A percentile compares a stretch with the other conserved stretches of the same genome.
Conservation (phyloP, 2,329 filamentous ascomycete genomes). For the Beauveria asiatica region DNA sequence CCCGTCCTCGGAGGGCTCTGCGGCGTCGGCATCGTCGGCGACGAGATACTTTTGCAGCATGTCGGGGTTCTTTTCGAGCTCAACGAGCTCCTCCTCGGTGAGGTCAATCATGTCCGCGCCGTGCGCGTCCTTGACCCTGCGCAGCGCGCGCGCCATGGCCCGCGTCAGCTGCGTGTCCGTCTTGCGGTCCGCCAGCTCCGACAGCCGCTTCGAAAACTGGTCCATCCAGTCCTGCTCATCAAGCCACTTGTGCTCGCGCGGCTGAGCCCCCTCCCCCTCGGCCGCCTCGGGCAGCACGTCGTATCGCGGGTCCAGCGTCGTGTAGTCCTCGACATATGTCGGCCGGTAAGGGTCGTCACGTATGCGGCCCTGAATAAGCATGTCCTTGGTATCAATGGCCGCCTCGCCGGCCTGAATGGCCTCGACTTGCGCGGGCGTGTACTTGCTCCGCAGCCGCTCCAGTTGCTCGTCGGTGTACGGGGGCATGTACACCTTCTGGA, state of each 20-base stretch:
- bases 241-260: slow-evolving; percentile 50
- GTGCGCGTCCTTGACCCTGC: slow-evolving; percentile 32
- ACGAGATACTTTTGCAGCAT: slow-evolving; percentile 30
- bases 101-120: slow-evolving; percentile 39
- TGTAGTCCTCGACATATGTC: slow-evolving; percentile 76
- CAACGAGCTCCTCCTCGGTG: slow-evolving; percentile 38
- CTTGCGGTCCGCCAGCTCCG: slow-evolving; percentile 33
- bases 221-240: slow-evolving; percentile 48
- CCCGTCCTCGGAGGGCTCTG: slow-evolving; percentile 14
- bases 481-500: slow-evolving; percentile 42
- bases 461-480: slow-evolving; percentile 61
- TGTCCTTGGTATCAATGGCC: slow-evolving; percentile 64
- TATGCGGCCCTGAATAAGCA: slow-evolving; percentile 63
- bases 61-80: slow-evolving; percentile 32
- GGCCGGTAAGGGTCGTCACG: slow-evolving; percentile 65
- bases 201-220: slow-evolving; percentile 45
- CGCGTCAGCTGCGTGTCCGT: slow-evolving; percentile 33
- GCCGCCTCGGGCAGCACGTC: slow-evolving; percentile 53
- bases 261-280: slow-evolving; percentile 28
- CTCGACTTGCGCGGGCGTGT: slow-evolving; percentile 72
- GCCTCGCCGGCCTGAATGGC: slow-evolving; percentile 75
- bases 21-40: slow-evolving; percentile 20
- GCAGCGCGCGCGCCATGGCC: slow-evolving; percentile 34
- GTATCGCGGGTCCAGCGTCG: slow-evolving; percentile 64
- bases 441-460: slow-evolving; percentile 53